Evolutionary conservation across 2,329 filamentous ascomycete species (phyloP).

Genomic region (Hymenoscyphus fraxineus): DNA sequence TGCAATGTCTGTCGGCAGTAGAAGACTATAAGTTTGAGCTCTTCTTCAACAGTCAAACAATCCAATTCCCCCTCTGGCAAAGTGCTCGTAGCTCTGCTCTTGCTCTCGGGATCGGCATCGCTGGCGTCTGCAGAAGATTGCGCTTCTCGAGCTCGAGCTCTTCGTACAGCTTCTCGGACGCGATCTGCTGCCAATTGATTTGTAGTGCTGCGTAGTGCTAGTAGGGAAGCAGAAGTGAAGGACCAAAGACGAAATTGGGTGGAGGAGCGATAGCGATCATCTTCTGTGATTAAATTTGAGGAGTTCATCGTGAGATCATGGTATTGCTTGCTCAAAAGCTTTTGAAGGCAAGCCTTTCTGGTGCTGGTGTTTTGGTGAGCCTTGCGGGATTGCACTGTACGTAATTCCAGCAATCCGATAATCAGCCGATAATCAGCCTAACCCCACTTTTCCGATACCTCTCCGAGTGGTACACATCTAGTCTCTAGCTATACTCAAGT

Average conservation of each 20-base stretch:
- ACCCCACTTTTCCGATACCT: too few relatives aligned
- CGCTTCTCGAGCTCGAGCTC: conserved; percentile 40
- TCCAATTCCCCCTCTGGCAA: conserved; percentile 53
- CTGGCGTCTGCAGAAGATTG: conserved; percentile 32
- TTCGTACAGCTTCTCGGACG: conserved; percentile 53
- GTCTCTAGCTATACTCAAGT: too few relatives aligned
- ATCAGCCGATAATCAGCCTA: too few relatives aligned
- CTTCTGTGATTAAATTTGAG: conserved; percentile 51
- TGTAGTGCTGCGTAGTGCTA: conserved; percentile 69
- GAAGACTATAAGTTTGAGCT: conserved; percentile 74
- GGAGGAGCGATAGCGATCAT: conserved; percentile 83
- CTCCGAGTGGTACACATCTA: too few relatives aligned
- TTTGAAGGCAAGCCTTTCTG: background rate
- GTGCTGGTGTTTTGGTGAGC: background rate
- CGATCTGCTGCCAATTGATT: conserved; percentile 74
- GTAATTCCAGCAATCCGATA: background rate
- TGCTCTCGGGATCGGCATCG: conserved; percentile 34
- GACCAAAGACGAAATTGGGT: conserved; percentile 93
- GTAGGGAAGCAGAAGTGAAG: conserved; percentile 71
- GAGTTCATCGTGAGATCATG: conserved; percentile 13
- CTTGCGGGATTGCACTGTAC: background rate
- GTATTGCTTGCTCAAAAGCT: background rate
- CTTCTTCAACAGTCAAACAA: conserved; percentile 79
- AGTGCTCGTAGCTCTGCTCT: conserved; percentile 20
- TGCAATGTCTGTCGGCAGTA: conserved; percentile 63